Evolutionary conservation across 768 basidiomycete genomes (phyloP), one percentile per base, ranked within the genome.

Genomic region (Epithele typhae): DNA sequence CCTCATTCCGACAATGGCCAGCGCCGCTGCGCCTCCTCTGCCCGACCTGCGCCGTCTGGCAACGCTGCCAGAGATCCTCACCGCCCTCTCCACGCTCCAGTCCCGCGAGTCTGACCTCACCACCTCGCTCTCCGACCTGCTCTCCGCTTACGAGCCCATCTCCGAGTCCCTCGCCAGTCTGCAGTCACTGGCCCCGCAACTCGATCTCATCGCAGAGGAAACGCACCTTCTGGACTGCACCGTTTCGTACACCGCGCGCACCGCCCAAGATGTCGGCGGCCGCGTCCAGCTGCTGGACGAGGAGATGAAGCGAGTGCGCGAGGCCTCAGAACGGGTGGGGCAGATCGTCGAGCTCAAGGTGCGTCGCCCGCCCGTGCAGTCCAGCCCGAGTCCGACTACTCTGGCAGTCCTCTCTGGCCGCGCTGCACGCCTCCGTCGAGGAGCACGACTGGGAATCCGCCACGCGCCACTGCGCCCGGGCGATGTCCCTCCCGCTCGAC

Each of bases 321-420:
- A 92, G 63, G 90, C 93, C 12, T 81, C 79, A n/a, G 96, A 98
- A 48, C 79, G 90, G 41, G 90, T 98, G 9, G 84, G 81, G 4
- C 90, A 92, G 61, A 91, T 97, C 33, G 87, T 96, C 72, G 96
- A 98, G 50, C 79, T 99, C 55, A 97, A 96, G 78, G 93, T 90
- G 37, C 27, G 30, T 35, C 3, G 11, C 1, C 18, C 8, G 40
- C 10, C 51, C n/a, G 7, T 39, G n/a, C 8, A 43, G 50, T 44
- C 19, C 1, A 30, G 10, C 40, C 8, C 25, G 11, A 32, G 7
- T 3, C 8, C 11, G 10, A 24, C 37, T 49, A n/a, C 14, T n/a
- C 75, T 9, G 64, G 70, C 69, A 92, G 77, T 78, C 78, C 0
- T 85, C 95, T 1, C 66, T 87, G 35, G 63, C 71, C 4, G 74